These are phyloP conservation scores for Ophiostoma himal-ulmi DNA, from an alignment of 2,329 filamentous ascomycete genomes.

Conservation along the genomic window DNA sequence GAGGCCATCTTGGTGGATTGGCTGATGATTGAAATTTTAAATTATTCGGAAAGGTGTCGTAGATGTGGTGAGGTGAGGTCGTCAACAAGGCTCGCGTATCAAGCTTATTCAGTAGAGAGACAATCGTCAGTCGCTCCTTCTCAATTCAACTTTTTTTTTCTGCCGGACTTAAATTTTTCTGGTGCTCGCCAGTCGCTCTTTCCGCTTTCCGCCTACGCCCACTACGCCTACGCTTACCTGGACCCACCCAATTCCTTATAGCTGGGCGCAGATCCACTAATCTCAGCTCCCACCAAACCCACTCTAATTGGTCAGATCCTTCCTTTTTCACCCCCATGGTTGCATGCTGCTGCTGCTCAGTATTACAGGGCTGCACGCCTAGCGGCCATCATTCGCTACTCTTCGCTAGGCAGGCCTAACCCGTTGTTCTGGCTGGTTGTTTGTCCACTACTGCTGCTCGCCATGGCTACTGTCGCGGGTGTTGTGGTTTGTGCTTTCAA, in stretches of 20 bases:
- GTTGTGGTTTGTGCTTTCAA: neutral
- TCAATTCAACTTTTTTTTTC: constrained; percentile 21
- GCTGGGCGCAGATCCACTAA: neutral
- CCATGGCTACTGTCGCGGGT: neutral
- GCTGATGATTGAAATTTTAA: neutral
- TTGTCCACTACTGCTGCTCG: constrained; percentile 11
- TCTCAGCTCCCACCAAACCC: constrained; percentile 7
- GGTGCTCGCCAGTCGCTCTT: constrained; percentile 7
- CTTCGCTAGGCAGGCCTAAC: neutral
- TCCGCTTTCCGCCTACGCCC: constrained; percentile 11
- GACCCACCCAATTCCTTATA: neutral
- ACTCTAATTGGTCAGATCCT: constrained; percentile 18
- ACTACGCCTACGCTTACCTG: neutral
- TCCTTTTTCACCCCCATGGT: constrained; percentile 7
- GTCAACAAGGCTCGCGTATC: neutral
- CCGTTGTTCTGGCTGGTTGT: neutral
- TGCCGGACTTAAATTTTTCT: constrained; percentile 16
- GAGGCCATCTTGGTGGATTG: constrained; percentile 59
- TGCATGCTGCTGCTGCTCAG: neutral
- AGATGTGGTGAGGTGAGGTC: neutral
- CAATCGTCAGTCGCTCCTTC: neutral
- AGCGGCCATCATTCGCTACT: neutral
- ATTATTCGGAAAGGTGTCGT: neutral
- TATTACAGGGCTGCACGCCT: constrained; percentile 4
- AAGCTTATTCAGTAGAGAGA: neutral